phyloP scores from a whole-genome alignment of 495 filamentous ascomycete genomes.

The Lophium mytilinum region DNA sequence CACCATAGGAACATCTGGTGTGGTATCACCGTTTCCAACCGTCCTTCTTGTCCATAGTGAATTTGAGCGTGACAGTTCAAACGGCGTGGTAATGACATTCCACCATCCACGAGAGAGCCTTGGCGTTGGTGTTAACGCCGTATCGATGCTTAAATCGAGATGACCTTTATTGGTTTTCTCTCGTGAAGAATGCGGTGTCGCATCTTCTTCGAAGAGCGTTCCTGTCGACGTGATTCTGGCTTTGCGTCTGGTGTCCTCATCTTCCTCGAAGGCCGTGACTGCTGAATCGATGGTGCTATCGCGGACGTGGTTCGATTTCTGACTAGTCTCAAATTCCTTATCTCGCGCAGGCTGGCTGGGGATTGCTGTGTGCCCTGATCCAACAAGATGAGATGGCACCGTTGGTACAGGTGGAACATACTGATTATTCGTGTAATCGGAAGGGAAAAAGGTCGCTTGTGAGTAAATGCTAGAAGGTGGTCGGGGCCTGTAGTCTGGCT shows the following conservation, averaged over 20 bases:
- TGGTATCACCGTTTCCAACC: slow-evolving; percentile 2
- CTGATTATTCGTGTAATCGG: slow-evolving; percentile 24
- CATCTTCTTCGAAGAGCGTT: slow-evolving; percentile 53
- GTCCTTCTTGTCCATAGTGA: slow-evolving; percentile 19
- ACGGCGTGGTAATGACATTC: slow-evolving; percentile 75
- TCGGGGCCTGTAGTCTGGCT: slow-evolving; percentile 30
- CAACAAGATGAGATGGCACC: slow-evolving; percentile 42
- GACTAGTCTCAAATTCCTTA: background rate
- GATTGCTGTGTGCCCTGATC: background rate
- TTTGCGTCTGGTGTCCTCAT: slow-evolving; percentile 12
- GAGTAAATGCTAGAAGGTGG: slow-evolving; percentile 64
- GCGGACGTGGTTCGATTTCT: slow-evolving; percentile 1
- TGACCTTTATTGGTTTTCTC: slow-evolving; percentile 14
- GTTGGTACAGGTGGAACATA: slow-evolving; percentile 55
- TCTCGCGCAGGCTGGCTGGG: no score
- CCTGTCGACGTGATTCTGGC: slow-evolving; percentile 37
- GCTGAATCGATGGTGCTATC: slow-evolving; percentile 22
- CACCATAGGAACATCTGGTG: slow-evolving; percentile 17
- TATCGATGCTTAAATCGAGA: slow-evolving; percentile 6
- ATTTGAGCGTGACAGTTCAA: slow-evolving; percentile 39
- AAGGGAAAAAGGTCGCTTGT: slow-evolving; percentile 41
- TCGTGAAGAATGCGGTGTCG: slow-evolving; percentile 27
- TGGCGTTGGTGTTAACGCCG: slow-evolving; percentile 31
- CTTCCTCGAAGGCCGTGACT: slow-evolving; percentile 28
- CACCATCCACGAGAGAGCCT: slow-evolving; percentile 75